Evolutionary conservation across 2,329 filamentous ascomycete genomes (phyloP).

Genomic region (Rutstroemia sp.): DNA sequence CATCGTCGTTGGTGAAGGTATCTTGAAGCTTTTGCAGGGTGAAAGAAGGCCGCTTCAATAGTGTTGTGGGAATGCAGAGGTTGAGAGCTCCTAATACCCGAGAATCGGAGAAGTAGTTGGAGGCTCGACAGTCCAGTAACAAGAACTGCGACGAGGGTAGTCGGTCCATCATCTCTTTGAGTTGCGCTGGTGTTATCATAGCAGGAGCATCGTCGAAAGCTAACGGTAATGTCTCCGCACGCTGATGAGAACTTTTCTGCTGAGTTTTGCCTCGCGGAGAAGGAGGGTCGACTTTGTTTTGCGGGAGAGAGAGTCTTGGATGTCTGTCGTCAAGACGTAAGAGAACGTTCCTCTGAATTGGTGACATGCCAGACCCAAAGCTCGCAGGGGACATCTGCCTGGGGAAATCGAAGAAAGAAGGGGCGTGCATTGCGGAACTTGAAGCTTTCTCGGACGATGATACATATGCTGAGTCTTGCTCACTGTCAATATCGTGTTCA

Average conservation of each 20-base stretch:
- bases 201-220: conserved; percentile 39
- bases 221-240: conserved; percentile 47
- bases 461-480: conserved; percentile 47
- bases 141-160: conserved; percentile 38
- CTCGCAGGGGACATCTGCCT: conserved; percentile 40
- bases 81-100: conserved; percentile 78
- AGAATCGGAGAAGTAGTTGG: conserved; percentile 69
- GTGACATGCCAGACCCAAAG: conserved; percentile 29
- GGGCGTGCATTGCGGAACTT: conserved; percentile 12
- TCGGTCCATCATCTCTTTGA: conserved; percentile 48
- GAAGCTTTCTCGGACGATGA: conserved; percentile 38
- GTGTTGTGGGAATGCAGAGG: conserved; percentile 88
- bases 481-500: conserved; percentile 35
- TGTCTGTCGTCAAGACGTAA: conserved; percentile 41
- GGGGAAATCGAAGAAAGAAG: conserved; percentile 35
- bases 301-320: conserved; percentile 46
- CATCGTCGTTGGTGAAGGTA: conserved; percentile 68
- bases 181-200: conserved; percentile 46
- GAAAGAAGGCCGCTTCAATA: conserved; percentile 86
- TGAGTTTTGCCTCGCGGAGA: conserved; percentile 27
- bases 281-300: conserved; percentile 38
- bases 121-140: conserved; percentile 79
- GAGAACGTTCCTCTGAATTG: conserved; percentile 18
- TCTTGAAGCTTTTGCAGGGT: conserved; percentile 81
- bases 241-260: conserved; percentile 19